These are phyloP conservation scores for Candida easanensis DNA, from an alignment of 805 yeast genomes.

Conservation along the genomic window DNA sequence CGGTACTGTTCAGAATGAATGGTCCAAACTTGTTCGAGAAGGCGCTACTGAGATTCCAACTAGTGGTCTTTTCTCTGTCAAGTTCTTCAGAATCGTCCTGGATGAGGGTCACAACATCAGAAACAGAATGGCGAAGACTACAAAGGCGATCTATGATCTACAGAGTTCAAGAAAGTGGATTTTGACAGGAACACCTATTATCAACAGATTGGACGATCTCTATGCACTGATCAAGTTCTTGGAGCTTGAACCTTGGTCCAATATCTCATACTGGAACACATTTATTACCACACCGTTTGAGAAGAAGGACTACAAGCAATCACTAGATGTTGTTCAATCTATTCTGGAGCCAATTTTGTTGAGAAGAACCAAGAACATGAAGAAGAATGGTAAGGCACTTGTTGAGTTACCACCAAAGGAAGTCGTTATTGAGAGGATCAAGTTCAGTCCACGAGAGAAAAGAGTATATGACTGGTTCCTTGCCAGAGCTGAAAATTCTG, in stretches of 20 bases:
- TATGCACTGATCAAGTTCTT: conserved; percentile 74
- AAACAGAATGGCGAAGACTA: conserved; percentile 73
- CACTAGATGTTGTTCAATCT: conserved; percentile 81
- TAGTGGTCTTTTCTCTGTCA: conserved; percentile 65
- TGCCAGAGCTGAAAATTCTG: conserved; percentile 60
- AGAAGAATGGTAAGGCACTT: conserved; percentile 69
- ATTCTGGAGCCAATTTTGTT: conserved; percentile 79
- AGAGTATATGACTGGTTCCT: conserved; percentile 67
- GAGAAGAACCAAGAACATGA: conserved; percentile 85
- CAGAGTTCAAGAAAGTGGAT: conserved; percentile 72
- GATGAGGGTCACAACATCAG: conserved; percentile 93
- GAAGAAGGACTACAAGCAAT: conserved; percentile 62
- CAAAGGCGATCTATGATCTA: conserved; percentile 73
- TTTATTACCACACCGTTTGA: conserved; percentile 84
- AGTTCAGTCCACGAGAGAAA: conserved; percentile 64
- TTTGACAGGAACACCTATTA: conserved; percentile 90
- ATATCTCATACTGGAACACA: conserved; percentile 81
- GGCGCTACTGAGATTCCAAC: conserved; percentile 21
- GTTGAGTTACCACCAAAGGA: conserved; percentile 78
- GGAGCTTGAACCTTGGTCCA: conserved; percentile 86
- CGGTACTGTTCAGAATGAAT: conserved; percentile 82
- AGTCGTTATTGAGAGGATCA: conserved; percentile 63
- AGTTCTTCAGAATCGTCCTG: conserved; percentile 71
- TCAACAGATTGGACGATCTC: conserved; percentile 83
- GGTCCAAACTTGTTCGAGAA: conserved; percentile 39